These are phyloP conservation scores for Agastache rugosa DNA, from an alignment of 257 asterid genomes.

Conservation along the genomic window DNA sequence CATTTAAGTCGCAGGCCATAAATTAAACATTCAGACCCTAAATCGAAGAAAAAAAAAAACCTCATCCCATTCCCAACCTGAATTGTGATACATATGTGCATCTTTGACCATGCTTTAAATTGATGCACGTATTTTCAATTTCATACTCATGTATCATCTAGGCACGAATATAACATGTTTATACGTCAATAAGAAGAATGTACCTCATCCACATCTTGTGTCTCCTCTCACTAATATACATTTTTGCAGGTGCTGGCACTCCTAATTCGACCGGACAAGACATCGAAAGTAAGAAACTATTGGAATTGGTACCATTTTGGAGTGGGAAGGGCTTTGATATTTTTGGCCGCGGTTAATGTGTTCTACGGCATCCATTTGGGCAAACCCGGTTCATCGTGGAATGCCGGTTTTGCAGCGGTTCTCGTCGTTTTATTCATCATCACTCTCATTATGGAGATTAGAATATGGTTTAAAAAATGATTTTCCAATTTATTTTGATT, in stretches of 20 bases:
- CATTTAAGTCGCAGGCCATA: too few relatives aligned
- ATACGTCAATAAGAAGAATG: too few relatives aligned
- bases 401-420: slow-evolving; percentile 68
- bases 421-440: slow-evolving; percentile 52
- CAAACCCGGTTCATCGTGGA: slow-evolving; percentile 69
- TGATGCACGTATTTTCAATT: too few relatives aligned
- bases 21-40: too few relatives aligned
- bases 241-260: slow-evolving; percentile 64
- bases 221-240: background rate
- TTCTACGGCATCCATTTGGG: slow-evolving; percentile 82
- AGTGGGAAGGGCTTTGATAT: slow-evolving; percentile 63
- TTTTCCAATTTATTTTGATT: background rate
- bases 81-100: too few relatives aligned
- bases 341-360: slow-evolving; percentile 70
- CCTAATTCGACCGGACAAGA: slow-evolving; percentile 73
- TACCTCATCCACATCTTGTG: too few relatives aligned
- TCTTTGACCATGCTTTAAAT: too few relatives aligned
- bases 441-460: slow-evolving; percentile 60
- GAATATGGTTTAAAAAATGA: slow-evolving; percentile 50
- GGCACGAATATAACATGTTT: too few relatives aligned
- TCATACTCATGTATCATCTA: too few relatives aligned
- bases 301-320: slow-evolving; percentile 92
- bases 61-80: too few relatives aligned
- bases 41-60: too few relatives aligned
- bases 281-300: slow-evolving; percentile 67